phyloP scores from a whole-genome alignment of 768 basidiomycete genomes.

The Tulasnella sp. region DNA sequence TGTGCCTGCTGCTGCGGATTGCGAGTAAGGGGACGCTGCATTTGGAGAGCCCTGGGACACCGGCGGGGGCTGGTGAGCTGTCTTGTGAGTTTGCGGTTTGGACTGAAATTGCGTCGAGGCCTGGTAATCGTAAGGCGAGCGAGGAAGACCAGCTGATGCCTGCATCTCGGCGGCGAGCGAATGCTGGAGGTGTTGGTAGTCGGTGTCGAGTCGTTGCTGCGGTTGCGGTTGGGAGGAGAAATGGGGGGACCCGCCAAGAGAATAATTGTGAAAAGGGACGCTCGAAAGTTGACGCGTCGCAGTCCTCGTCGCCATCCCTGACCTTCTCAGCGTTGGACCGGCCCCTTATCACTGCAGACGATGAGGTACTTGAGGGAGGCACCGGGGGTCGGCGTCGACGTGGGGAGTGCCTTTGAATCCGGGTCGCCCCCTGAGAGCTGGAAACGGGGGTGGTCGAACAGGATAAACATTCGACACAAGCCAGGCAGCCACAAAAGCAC shows the following conservation, averaged over 20 bases:
- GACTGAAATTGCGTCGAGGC: background rate
- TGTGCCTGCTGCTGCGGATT: background rate
- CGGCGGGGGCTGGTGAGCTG: background rate
- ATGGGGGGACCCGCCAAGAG: slow-evolving; percentile 4
- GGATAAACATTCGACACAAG: background rate
- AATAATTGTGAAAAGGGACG: slow-evolving; percentile 1
- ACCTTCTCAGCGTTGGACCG: background rate
- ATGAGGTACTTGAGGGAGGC: background rate
- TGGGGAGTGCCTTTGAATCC: background rate
- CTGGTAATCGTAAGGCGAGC: slow-evolving; percentile 3
- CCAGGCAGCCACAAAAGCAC: background rate
- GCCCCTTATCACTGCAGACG: background rate
- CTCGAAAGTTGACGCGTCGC: background rate
- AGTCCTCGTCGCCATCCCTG: background rate
- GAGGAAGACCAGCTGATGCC: slow-evolving; percentile 1
- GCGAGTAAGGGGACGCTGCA: background rate
- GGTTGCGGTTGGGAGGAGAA: slow-evolving; percentile 11
- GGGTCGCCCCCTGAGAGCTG: background rate
- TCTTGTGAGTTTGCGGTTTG: background rate
- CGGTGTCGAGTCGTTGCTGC: slow-evolving; percentile 15
- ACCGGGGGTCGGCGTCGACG: background rate
- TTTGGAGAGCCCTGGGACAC: background rate
- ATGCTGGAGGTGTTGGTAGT: background rate
- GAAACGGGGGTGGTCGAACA: background rate
- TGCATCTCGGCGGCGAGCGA: background rate